Percentiles rank a stretch among this genome's conserved stretches.
phyloP scores from a whole-genome alignment of 345 rosid species.

The Bruguiera sexangula region DNA sequence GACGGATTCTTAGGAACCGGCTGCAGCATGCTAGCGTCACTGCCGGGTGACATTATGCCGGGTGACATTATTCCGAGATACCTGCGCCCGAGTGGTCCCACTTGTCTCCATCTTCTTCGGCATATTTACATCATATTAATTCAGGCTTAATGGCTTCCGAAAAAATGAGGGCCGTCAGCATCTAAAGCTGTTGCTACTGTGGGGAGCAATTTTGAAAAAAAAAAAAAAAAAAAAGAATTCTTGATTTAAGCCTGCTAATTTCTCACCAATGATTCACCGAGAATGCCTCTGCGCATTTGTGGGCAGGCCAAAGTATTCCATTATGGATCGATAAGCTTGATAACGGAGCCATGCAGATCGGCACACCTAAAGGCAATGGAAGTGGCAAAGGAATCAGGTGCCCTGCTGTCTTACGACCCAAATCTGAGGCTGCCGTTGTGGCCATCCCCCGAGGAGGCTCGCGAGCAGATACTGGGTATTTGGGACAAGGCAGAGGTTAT shows the following conservation, averaged over 20 bases:
- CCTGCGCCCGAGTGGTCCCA: neutral
- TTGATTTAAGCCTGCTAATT: too few species aligned
- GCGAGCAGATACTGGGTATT: constrained; percentile 79
- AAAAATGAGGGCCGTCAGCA: too few species aligned
- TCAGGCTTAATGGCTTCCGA: too few species aligned
- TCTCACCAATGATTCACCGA: neutral
- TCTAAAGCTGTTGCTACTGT: too few species aligned
- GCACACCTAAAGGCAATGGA: constrained; percentile 92
- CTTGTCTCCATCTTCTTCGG: neutral
- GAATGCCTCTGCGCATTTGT: neutral
- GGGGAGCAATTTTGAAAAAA: too few species aligned
- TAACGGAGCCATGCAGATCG: constrained; percentile 97
- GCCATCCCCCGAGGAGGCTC: constrained; percentile 91
- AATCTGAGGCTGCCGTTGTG: constrained; percentile 86
- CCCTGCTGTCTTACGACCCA: constrained; percentile 90
- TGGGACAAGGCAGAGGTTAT: constrained; percentile 97
- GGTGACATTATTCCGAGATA: neutral
- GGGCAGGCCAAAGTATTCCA: constrained; percentile 81
- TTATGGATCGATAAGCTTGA: constrained; percentile 95
- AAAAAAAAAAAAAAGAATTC: too few species aligned
- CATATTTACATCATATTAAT: neutral
- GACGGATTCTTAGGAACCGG: neutral
- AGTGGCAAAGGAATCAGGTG: constrained; percentile 85
- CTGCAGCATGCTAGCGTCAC: neutral
- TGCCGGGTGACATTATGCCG: neutral